These are phyloP conservation scores for Acacia melanoxylon DNA, from an alignment of 306 rosid genomes.

Conservation along the genomic window DNA sequence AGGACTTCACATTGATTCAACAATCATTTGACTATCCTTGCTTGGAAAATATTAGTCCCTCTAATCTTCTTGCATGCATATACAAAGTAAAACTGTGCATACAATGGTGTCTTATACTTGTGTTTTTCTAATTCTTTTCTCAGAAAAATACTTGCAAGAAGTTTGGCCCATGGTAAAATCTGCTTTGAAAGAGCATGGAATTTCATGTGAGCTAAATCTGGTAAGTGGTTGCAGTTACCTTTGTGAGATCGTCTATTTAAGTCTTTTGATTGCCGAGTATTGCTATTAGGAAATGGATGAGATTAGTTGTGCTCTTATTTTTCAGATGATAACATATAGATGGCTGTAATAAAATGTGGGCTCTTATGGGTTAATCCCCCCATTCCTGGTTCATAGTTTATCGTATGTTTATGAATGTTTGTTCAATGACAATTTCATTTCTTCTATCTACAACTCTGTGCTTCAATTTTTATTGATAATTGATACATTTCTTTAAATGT, in stretches of 20 bases:
- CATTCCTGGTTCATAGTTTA: not conserved
- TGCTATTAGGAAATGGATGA: not conserved
- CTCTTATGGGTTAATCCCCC: not conserved
- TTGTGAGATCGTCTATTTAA: not conserved
- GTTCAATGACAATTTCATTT: not conserved
- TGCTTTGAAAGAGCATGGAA: conserved; percentile 57
- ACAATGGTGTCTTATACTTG: not conserved
- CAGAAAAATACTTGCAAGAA: conserved; percentile 79
- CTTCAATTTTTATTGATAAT: not conserved
- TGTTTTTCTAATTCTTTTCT: conserved; percentile 1
- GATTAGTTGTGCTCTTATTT: not conserved
- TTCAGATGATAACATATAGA: not conserved
- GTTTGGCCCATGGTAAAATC: conserved; percentile 74
- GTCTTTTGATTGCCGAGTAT: not conserved
- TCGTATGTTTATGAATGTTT: not conserved
- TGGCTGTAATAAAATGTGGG: not conserved
- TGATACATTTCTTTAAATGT: not conserved
- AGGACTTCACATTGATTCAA: no score
- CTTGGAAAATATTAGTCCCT: no score
- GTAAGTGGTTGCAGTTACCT: conserved; percentile 37
- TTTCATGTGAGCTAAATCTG: conserved; percentile 67
- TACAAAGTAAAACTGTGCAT: not conserved
- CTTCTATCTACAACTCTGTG: not conserved
- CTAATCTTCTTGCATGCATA: not conserved
- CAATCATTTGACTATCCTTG: no score